Conservation (phyloP, 2,329 filamentous ascomycete species). For the Rhynchosporium agropyri region DNA sequence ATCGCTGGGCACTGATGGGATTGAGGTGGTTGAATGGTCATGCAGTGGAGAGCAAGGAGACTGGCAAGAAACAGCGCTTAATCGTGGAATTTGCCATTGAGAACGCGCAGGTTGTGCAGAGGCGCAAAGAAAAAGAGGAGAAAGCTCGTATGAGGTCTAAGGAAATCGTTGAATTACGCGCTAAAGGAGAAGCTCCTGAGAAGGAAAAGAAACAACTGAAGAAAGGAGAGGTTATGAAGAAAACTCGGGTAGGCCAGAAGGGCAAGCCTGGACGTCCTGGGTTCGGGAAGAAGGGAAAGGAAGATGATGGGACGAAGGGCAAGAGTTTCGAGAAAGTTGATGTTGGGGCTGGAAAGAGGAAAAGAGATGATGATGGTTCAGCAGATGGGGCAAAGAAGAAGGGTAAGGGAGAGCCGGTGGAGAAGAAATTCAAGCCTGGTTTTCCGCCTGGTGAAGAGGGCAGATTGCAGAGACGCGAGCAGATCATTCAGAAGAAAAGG, state of each 20-base stretch:
- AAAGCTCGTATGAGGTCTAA: conserved; percentile 51
- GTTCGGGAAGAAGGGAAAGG: conserved; percentile 8
- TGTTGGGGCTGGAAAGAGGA: conserved; percentile 6
- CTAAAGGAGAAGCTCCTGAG: conserved; percentile 38
- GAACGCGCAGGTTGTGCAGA: conserved; percentile 91
- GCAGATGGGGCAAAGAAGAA: conserved; percentile 1
- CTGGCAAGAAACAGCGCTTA: conserved; percentile 82
- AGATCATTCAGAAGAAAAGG: conserved; percentile 23
- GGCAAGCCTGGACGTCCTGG: conserved; percentile 34
- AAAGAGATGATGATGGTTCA: not conserved
- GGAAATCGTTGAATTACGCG: conserved; percentile 42
- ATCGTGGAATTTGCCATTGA: conserved; percentile 98
- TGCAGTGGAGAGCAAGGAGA: conserved; percentile 54
- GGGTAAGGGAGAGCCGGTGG: conserved; percentile 1
- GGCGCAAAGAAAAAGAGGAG: conserved; percentile 67
- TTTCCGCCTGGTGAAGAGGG: conserved; percentile 24
- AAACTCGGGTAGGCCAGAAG: conserved; percentile 43
- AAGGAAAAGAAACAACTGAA: conserved; percentile 43
- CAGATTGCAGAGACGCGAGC: conserved; percentile 18
- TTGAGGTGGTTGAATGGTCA: conserved; percentile 90
- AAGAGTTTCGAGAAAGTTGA: conserved; percentile 21
- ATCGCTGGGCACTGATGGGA: conserved; percentile 93
- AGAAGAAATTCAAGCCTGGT: conserved; percentile 18
- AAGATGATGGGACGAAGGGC: not conserved
- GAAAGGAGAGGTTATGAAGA: conserved; percentile 42